A percentile compares a stretch with the other conserved stretches of the same genome.
Conservation (phyloP, 805 yeast genomes). For the Lachancea nothofagi region DNA sequence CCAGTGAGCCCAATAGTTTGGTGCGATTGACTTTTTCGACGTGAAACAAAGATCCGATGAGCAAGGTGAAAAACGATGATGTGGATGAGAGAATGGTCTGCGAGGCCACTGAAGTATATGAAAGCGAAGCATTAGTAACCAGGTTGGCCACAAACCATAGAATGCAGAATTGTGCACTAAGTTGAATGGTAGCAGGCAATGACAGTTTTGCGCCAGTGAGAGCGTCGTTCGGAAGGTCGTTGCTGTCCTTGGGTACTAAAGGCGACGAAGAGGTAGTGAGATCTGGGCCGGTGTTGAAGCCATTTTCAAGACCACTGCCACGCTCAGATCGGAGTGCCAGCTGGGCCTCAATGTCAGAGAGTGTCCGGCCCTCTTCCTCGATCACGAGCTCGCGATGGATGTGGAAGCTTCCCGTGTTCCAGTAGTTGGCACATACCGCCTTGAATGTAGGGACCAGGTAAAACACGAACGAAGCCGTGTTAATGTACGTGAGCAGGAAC, state of each 20-base stretch:
- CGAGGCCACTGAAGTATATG: slow-evolving; percentile 87
- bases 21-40: slow-evolving; percentile 62
- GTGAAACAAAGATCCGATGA: slow-evolving; percentile 68
- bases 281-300: background rate
- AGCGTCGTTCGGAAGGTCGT: slow-evolving; percentile 1
- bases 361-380: slow-evolving; percentile 28
- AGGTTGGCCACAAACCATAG: slow-evolving; percentile 90
- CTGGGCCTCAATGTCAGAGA: slow-evolving; percentile 5
- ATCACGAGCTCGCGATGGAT: slow-evolving; percentile 26
- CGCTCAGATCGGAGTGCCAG: background rate
- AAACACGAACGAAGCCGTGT: slow-evolving; percentile 77
- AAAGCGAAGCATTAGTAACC: slow-evolving; percentile 79
- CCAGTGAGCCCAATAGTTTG: slow-evolving; percentile 63
- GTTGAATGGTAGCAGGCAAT: slow-evolving; percentile 57
- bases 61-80: slow-evolving; percentile 83
- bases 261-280: slow-evolving; percentile 9
- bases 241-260: slow-evolving; percentile 16
- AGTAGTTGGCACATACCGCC: slow-evolving; percentile 26
- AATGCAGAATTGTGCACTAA: slow-evolving; percentile 77
- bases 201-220: slow-evolving; percentile 18
- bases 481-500: slow-evolving; percentile 84
- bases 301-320: background rate
- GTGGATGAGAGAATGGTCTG: slow-evolving; percentile 93
- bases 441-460: slow-evolving; percentile 60
- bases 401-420: slow-evolving; percentile 26